phyloP scores from a whole-genome alignment of 495 filamentous ascomycete species.

The Hypoxylon rickii region DNA sequence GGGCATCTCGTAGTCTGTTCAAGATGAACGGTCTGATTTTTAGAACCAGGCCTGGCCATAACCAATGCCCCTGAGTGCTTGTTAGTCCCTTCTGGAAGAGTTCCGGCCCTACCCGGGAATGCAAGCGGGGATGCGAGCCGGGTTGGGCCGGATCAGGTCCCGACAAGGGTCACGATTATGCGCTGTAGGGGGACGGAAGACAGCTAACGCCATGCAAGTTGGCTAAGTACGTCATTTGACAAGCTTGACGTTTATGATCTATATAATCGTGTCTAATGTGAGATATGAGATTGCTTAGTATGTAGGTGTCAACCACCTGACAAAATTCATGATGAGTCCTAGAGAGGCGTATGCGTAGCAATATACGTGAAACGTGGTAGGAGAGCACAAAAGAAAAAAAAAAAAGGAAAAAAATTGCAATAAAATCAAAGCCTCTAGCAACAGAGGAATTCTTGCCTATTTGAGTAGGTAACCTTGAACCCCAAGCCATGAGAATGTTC shows the following conservation, averaged over 20 bases:
- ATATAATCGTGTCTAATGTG: conserved; percentile 5
- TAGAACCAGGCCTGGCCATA: too few species aligned
- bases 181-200: conserved; percentile 7
- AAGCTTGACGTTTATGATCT: too few species aligned
- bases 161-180: conserved; percentile 20
- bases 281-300: too few species aligned
- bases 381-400: background rate
- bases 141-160: conserved; percentile 16
- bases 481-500: too few species aligned
- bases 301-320: background rate
- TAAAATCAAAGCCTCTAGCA: background rate
- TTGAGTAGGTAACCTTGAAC: background rate
- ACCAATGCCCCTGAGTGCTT: background rate
- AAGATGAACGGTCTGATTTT: too few species aligned
- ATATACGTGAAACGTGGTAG: conserved; percentile 20
- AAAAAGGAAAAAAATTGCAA: too few species aligned
- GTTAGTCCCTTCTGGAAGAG: conserved; percentile 12
- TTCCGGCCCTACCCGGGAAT: too few species aligned
- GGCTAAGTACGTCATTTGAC: conserved; percentile 13
- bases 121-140: conserved; percentile 18
- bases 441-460: background rate
- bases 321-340: background rate
- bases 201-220: background rate
- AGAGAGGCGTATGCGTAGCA: background rate
- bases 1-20: too few species aligned